phyloP scores from a whole-genome alignment of 1,284 basidiomycete species.

The Abortiporus biennis region DNA sequence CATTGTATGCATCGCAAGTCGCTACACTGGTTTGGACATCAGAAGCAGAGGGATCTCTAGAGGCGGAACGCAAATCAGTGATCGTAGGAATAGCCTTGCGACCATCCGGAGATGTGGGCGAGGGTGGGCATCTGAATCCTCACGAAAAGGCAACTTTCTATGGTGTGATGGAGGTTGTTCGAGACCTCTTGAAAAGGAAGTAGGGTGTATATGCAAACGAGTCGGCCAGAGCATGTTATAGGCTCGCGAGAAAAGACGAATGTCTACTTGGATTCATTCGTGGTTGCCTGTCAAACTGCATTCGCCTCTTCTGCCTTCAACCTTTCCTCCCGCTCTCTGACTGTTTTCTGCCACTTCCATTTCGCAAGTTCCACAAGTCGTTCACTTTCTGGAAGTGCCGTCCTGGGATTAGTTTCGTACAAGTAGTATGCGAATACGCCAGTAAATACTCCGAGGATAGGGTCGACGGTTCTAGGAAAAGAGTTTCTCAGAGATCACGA shows the following conservation, averaged over 20 bases:
- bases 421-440: slow-evolving; percentile 80
- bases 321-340: slow-evolving; percentile 18
- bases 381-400: slow-evolving; percentile 60
- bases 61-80: slow-evolving; percentile 42
- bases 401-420: slow-evolving; percentile 80
- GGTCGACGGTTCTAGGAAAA: slow-evolving; percentile 61
- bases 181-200: slow-evolving; percentile 29
- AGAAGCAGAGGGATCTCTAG: slow-evolving; percentile 33
- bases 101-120: slow-evolving; percentile 27
- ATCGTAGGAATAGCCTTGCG: slow-evolving; percentile 67
- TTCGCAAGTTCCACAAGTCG: slow-evolving; percentile 52
- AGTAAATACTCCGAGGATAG: slow-evolving; percentile 76
- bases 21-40: slow-evolving; percentile 78
- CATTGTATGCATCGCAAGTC: slow-evolving; percentile 81
- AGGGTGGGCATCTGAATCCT: slow-evolving; percentile 27
- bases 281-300: slow-evolving; percentile 13
- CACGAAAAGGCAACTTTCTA: slow-evolving; percentile 56
- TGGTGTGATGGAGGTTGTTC: slow-evolving; percentile 62
- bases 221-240: too few species aligned
- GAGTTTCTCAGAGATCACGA: background rate
- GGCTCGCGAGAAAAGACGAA: too few species aligned
- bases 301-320: slow-evolving; percentile 5
- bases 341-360: slow-evolving; percentile 45
- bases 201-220: slow-evolving; percentile 3
- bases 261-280: slow-evolving; percentile 6